Evolutionary conservation across 2,329 filamentous ascomycete species (phyloP), one percentile per base, ranked within the genome.

Genomic region (Aulographum hederae): DNA sequence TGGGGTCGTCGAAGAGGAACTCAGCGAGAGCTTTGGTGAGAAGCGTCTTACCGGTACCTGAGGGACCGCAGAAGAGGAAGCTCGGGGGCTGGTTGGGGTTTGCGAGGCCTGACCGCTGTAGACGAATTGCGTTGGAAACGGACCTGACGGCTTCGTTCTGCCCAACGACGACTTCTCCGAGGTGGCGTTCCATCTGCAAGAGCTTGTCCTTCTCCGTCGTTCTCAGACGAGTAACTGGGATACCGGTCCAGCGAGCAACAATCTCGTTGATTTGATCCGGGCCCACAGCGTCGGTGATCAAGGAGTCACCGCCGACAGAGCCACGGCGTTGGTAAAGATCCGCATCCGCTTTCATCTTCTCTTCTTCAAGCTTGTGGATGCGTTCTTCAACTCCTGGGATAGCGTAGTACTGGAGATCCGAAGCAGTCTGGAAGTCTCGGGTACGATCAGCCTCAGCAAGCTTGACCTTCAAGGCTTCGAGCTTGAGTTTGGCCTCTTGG

Each of bases 221-320:
- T 61, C 79, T 86, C 26, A 98, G 73, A 38, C 86, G 69, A 4
- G 84, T 95, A 36, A 98, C 82, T 1, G 89, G 89, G 43, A 98
- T 98, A 40, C 89, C 89, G n/a, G 89, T 98, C 81, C 85, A 94
- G 38, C 84, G 76, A 33, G 79, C 78, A 32, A 98, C 89, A 38
- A 98, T 98, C 50, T 95, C 86, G 52, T 98, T 95, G 65, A 98
- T 98, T 54, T 98, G 85, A 41, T 98, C 89, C 8, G 85, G 84
- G 4, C 89, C 89, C 41, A 98, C 89, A 29, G 89, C 70, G 50
- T 98, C 89, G 3, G 85, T 91, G 33, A 95, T 69, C 52, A 95
- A 75, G 16, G 80, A 50, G 34, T 69, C 70, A 32, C 73, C 57
- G 18, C 40, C 70, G 34, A 69, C 69, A 3, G 63, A 55, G 21